Evolutionary conservation across 2,329 filamentous ascomycete genomes (phyloP).

Genomic region (Juglanconis sp.): DNA sequence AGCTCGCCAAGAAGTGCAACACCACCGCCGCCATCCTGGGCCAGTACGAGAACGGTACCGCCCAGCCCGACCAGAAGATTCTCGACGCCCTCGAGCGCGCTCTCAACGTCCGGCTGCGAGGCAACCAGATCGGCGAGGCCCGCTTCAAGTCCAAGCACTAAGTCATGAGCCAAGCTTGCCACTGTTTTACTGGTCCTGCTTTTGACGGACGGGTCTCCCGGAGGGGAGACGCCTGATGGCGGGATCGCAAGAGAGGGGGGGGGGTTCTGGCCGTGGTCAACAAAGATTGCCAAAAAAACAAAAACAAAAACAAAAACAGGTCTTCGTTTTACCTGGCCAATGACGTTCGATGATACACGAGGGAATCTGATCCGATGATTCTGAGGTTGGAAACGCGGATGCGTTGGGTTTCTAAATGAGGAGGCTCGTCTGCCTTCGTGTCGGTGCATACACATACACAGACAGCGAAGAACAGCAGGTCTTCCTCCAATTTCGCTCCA

Average conservation of each 20-base stretch:
- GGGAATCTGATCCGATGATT: background rate
- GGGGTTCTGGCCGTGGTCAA: background rate
- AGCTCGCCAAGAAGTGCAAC: slow-evolving; percentile 83
- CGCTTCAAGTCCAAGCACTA: slow-evolving; percentile 48
- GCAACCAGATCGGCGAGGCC: slow-evolving; percentile 79
- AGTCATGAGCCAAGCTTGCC: slow-evolving; percentile 23
- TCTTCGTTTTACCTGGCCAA: background rate
- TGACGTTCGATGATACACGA: background rate
- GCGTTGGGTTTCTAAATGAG: background rate
- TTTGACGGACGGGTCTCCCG: background rate
- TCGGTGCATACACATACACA: slow-evolving; percentile 1
- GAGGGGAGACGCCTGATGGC: too few species aligned
- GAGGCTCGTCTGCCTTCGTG: background rate
- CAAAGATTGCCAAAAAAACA: too few species aligned
- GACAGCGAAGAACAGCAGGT: background rate
- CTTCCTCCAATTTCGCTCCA: slow-evolving; percentile 3
- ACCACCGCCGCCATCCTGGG: slow-evolving; percentile 76
- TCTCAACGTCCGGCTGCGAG: slow-evolving; percentile 84
- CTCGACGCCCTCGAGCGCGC: slow-evolving; percentile 74
- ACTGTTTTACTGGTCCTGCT: background rate
- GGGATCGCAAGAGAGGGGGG: too few species aligned
- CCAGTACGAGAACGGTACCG: slow-evolving; percentile 80
- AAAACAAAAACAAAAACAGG: background rate
- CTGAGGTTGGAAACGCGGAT: slow-evolving; percentile 3
- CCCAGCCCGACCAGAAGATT: slow-evolving; percentile 79